Evolutionary conservation across 78 protist genomes (phyloP).

Genomic region (Chrysochromulina tobinii): DNA sequence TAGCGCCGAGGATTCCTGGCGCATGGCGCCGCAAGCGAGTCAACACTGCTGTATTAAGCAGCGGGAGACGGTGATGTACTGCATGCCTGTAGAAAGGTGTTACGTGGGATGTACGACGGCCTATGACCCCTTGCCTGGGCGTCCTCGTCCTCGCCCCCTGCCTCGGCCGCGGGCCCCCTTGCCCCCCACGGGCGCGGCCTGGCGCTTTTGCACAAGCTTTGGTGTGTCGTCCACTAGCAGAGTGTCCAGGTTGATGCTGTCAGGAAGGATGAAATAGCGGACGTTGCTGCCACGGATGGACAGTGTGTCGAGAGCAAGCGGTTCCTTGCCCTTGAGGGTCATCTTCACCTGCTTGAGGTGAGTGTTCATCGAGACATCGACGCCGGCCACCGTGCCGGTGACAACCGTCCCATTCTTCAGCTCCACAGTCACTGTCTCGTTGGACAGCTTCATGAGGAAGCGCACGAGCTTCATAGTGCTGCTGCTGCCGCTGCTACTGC

Average conservation of each 20-base stretch:
- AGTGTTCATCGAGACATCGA: conserved; percentile 94
- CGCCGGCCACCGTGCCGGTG: conserved; percentile 92
- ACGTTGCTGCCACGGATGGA: conserved; percentile 95
- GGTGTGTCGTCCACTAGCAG: conserved; percentile 94
- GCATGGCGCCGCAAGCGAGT: too few species aligned
- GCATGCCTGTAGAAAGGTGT: too few species aligned
- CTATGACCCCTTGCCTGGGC: background rate
- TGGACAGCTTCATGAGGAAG: conserved; percentile 86
- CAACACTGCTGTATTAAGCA: too few species aligned
- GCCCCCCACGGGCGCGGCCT: background rate
- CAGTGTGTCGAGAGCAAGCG: conserved; percentile 86
- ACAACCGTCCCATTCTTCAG: conserved; percentile 97
- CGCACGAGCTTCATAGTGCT: conserved; percentile 10
- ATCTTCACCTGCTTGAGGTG: conserved; percentile 92
- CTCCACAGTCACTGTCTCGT: conserved; percentile 97
- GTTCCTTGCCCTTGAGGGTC: conserved; percentile 83
- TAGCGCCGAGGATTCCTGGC: too few species aligned
- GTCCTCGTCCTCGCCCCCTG: conserved; percentile 40
- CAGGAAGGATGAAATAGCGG: conserved; percentile 94
- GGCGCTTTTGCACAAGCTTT: conserved; percentile 46
- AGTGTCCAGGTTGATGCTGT: conserved; percentile 90
- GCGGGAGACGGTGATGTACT: too few species aligned
- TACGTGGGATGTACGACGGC: background rate
- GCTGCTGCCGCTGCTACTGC: too few species aligned
- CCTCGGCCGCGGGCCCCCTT: conserved; percentile 35